phyloP scores from a whole-genome alignment of 1,284 basidiomycete species.

The Tilletia caries region DNA sequence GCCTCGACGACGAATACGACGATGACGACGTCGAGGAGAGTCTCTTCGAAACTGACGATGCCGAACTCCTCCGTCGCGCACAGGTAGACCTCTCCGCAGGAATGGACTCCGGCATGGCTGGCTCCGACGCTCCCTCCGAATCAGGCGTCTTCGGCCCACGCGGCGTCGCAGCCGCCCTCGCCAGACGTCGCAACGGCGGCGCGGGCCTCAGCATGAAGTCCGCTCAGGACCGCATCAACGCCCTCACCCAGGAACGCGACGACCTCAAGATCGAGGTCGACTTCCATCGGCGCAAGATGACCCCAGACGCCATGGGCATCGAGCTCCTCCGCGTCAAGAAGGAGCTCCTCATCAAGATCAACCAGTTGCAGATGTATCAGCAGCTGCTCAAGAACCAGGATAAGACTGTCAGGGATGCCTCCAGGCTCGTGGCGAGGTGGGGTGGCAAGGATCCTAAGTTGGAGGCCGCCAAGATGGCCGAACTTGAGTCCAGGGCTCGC shows the following conservation, averaged over 20 bases:
- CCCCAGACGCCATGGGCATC: constrained; percentile 38
- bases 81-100: constrained; percentile 35
- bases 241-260: constrained; percentile 46
- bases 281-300: constrained; percentile 46
- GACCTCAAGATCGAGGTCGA: constrained; percentile 52
- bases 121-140: constrained; percentile 20
- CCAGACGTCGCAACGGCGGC: constrained; percentile 16
- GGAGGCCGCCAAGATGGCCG: not conserved
- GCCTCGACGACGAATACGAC: constrained; percentile 28
- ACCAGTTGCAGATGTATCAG: constrained; percentile 43
- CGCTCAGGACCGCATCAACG: constrained; percentile 46
- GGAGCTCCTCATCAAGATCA: constrained; percentile 45
- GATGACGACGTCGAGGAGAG: constrained; percentile 38
- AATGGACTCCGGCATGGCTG: constrained; percentile 25
- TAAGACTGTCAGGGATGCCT: constrained; percentile 29
- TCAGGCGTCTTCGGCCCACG: constrained; percentile 16
- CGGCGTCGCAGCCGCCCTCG: constrained; percentile 16
- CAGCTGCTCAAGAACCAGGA: constrained; percentile 48
- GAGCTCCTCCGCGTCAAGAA: constrained; percentile 46
- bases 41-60: constrained; percentile 27
- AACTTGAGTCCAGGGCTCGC: constrained; percentile 28
- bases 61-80: constrained; percentile 32
- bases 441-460: constrained; percentile 16
- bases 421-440: constrained; percentile 7
- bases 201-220: constrained; percentile 39